Conservation (phyloP, 768 basidiomycete species). For the Kwoniella sp. region DNA sequence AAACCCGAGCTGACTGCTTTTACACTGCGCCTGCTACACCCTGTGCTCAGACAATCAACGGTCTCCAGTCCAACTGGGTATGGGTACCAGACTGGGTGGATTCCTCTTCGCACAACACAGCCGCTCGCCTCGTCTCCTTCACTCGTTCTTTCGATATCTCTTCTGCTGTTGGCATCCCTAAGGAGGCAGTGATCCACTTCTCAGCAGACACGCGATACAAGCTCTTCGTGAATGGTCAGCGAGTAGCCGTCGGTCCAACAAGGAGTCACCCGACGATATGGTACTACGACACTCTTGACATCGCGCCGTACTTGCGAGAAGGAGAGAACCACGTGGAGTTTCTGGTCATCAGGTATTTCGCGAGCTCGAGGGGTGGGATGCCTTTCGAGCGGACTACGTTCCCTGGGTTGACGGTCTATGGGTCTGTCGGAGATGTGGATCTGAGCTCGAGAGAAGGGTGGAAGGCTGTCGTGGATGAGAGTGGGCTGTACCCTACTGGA, state of each 20-base stretch:
- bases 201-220: conserved; percentile 40
- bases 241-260: conserved; percentile 31
- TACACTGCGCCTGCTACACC: too few relatives aligned
- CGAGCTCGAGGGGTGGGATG: conserved; percentile 25
- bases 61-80: conserved; percentile 25
- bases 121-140: conserved; percentile 22
- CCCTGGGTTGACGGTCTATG: conserved; percentile 29
- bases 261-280: conserved; percentile 25
- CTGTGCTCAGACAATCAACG: conserved; percentile 15
- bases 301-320: conserved; percentile 15
- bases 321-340: conserved; percentile 28
- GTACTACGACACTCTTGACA: conserved; percentile 35
- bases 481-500: conserved; percentile 18
- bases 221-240: conserved; percentile 30
- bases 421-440: conserved; percentile 19
- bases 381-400: conserved; percentile 32
- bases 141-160: conserved; percentile 8
- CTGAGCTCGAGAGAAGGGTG: conserved; percentile 11
- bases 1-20: background rate
- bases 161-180: background rate
- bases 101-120: conserved; percentile 12
- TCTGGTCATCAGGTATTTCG: conserved; percentile 33
- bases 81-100: conserved; percentile 27
- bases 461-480: conserved; percentile 17
- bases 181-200: conserved; percentile 15